Conservation (phyloP, 352 stramenopile genomes). For the Phytophthora cactorum region DNA sequence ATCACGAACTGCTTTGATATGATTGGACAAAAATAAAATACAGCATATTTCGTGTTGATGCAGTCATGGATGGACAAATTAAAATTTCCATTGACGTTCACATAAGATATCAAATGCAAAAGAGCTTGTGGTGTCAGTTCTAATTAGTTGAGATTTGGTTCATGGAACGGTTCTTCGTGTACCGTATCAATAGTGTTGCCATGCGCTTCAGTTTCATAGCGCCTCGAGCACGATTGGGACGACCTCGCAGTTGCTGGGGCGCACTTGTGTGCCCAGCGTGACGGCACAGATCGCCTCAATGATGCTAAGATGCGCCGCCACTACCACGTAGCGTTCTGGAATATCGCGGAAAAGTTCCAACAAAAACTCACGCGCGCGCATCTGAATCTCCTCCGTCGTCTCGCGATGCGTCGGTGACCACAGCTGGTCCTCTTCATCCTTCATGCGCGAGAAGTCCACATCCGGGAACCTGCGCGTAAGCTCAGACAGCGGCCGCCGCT, state of each 20-base stretch:
- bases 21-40: no score
- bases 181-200: background rate
- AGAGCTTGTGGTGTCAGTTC: no score
- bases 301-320: conserved; percentile 76
- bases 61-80: no score
- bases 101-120: no score
- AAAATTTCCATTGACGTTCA: no score
- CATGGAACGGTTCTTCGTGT: no score
- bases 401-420: conserved; percentile 70
- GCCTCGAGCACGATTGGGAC: conserved; percentile 57
- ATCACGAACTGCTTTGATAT: background rate
- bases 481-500: conserved; percentile 50
- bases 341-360: conserved; percentile 56
- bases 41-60: no score
- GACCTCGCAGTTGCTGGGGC: conserved; percentile 55
- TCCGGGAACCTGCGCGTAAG: conserved; percentile 59
- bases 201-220: conserved; percentile 2
- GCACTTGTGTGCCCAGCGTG: conserved; percentile 24
- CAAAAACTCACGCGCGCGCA: conserved; percentile 57
- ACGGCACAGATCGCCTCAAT: conserved; percentile 72
- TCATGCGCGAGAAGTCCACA: conserved; percentile 69
- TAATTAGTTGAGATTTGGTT: no score
- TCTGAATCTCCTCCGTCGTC: conserved; percentile 65
- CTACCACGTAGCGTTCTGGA: conserved; percentile 64
- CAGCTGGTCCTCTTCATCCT: conserved; percentile 60